phyloP scores from a whole-genome alignment of 208 protist species.

The Wallacemonas rigidus region DNA sequence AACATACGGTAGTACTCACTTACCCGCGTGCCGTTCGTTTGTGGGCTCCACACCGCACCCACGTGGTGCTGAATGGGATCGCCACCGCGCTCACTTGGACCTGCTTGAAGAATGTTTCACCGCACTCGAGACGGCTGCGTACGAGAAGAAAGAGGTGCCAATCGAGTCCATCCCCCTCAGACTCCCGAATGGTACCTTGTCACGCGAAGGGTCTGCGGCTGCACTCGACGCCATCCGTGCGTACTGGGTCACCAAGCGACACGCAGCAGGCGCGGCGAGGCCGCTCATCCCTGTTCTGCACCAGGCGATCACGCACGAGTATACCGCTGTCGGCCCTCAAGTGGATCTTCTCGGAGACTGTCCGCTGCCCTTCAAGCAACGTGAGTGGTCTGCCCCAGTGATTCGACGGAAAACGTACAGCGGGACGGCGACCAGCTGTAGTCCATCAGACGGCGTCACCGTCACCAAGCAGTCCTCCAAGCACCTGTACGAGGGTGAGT shows the following conservation, averaged over 20 bases:
- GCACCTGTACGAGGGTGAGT: not conserved
- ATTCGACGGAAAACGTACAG: conserved; percentile 18
- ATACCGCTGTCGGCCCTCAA: conserved; percentile 53
- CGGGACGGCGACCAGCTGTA: not conserved
- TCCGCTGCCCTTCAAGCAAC: conserved; percentile 79
- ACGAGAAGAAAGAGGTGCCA: conserved; percentile 45
- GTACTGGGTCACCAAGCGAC: conserved; percentile 76
- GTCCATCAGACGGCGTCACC: no score
- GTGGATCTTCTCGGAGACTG: conserved; percentile 67
- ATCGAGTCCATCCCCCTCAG: conserved; percentile 32
- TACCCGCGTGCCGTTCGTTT: not conserved
- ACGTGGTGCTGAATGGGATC: not conserved
- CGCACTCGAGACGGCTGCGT: conserved; percentile 52
- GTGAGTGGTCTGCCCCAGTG: conserved; percentile 69
- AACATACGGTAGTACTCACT: not conserved
- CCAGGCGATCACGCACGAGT: conserved; percentile 59
- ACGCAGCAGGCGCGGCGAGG: conserved; percentile 47
- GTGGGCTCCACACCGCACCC: not conserved
- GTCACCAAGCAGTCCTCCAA: no score
- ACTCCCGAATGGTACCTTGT: conserved; percentile 10
- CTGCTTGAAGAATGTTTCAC: conserved; percentile 72
- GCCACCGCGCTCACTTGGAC: conserved; percentile 18
- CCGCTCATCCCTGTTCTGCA: conserved; percentile 68
- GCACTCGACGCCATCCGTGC: conserved; percentile 55
- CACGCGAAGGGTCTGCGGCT: conserved; percentile 23